A percentile compares a stretch with the other conserved stretches of the same genome.
These are phyloP conservation scores for Exophiala lecanii-corni DNA, from an alignment of 2,329 filamentous ascomycete species.

Conservation along the genomic window DNA sequence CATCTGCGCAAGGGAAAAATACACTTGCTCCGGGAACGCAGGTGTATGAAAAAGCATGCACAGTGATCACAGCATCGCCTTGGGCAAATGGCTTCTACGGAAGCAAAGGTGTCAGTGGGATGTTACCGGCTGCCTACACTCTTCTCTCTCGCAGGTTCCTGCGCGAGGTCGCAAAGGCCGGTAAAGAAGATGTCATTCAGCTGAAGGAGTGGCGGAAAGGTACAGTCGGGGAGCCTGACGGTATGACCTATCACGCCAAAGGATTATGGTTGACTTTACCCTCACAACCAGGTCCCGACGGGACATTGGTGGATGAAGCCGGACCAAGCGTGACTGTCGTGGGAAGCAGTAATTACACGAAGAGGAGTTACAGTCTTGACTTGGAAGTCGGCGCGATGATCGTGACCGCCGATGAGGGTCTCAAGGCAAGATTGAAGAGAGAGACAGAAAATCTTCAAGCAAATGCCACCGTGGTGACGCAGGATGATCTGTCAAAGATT, in stretches of 20 bases:
- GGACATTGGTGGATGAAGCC: conserved; percentile 42
- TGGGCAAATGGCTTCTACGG: conserved; percentile 94
- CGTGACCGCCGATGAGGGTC: conserved; percentile 67
- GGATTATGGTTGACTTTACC: conserved; percentile 44
- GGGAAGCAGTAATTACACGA: conserved; percentile 93
- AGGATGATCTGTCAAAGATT: conserved; percentile 72
- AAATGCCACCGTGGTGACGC: conserved; percentile 62
- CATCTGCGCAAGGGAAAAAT: conserved; percentile 33
- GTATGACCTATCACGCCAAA: conserved; percentile 98
- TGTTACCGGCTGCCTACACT: conserved; percentile 88
- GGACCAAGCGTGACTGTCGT: conserved; percentile 75
- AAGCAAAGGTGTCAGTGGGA: conserved; percentile 79
- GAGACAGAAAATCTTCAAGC: conserved; percentile 79
- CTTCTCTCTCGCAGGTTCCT: conserved; percentile 80
- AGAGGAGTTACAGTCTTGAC: conserved; percentile 86
- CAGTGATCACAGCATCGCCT: conserved; percentile 86
- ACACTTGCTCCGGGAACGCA: conserved; percentile 5
- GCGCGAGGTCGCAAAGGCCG: conserved; percentile 52
- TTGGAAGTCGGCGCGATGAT: conserved; percentile 85
- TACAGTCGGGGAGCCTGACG: conserved; percentile 71
- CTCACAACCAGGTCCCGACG: conserved; percentile 14
- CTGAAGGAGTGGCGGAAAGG: conserved; percentile 87
- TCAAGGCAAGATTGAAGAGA: conserved; percentile 69
- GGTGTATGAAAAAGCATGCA: conserved; percentile 52
- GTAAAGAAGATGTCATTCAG: conserved; percentile 56